Evolutionary conservation across 176 grass and related monocot genomes (phyloP).

Genomic region (Hyparrhenia diplandra): DNA sequence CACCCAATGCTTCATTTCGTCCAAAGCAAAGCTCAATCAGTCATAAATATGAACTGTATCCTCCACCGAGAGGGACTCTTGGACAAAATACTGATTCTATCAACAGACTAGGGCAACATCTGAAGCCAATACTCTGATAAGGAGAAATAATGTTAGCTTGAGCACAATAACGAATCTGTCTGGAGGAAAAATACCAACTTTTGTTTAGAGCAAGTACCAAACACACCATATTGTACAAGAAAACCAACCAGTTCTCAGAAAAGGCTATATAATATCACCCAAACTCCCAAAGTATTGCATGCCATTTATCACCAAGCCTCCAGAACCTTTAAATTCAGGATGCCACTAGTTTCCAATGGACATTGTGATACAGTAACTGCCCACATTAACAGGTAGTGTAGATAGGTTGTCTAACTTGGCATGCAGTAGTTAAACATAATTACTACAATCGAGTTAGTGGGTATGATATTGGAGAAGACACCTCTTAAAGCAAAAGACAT

Average conservation of each 20-base stretch:
- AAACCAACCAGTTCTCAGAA: background rate
- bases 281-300: background rate
- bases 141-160: conserved; percentile 24
- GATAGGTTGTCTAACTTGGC: conserved; percentile 9
- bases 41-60: conserved; percentile 74
- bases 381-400: background rate
- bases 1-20: background rate
- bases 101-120: conserved; percentile 57
- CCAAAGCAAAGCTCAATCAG: background rate
- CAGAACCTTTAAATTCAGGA: background rate
- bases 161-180: background rate
- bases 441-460: background rate
- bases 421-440: conserved; percentile 5
- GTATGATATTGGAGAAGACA: conserved; percentile 8
- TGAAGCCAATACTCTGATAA: conserved; percentile 69
- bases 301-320: background rate
- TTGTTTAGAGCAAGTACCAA: background rate
- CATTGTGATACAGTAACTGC: background rate
- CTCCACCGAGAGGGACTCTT: conserved; percentile 85
- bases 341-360: background rate
- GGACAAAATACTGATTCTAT: conserved; percentile 64
- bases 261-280: background rate
- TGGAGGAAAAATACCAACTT: background rate
- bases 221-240: conserved; percentile 2
- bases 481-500: background rate